These are phyloP conservation scores for Psidium guajava DNA, from an alignment of 345 rosid species.

Conservation along the genomic window DNA sequence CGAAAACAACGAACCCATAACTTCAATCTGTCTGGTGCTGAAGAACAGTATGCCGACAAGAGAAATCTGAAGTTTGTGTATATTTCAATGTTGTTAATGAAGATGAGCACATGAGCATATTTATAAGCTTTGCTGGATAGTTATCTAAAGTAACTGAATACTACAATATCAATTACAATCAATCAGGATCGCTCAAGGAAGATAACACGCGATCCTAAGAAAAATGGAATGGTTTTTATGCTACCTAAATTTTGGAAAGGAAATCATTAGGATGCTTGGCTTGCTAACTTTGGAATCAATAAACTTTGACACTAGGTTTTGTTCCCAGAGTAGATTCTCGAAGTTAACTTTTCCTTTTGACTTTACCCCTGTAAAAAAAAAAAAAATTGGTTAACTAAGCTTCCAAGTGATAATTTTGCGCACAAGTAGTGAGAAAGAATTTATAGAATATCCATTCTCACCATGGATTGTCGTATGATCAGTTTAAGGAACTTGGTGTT, in stretches of 20 bases:
- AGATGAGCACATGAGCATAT: too few relatives aligned
- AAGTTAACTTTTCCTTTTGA: not conserved
- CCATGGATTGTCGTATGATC: not conserved
- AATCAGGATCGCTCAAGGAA: too few relatives aligned
- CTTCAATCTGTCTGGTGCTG: too few relatives aligned
- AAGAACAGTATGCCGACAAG: too few relatives aligned
- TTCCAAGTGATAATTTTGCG: not conserved
- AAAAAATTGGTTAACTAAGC: not conserved
- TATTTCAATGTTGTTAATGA: too few relatives aligned
- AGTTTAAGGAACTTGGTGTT: not conserved
- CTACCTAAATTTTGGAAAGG: not conserved
- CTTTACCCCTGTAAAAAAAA: not conserved
- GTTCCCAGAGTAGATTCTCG: not conserved
- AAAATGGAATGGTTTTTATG: too few relatives aligned
- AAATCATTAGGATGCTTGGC: not conserved
- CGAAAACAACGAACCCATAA: too few relatives aligned
- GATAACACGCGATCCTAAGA: not conserved
- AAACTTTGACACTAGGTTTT: not conserved
- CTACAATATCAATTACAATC: too few relatives aligned
- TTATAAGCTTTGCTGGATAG: too few relatives aligned
- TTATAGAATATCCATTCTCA: not conserved
- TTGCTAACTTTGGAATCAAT: not conserved
- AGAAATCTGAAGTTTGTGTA: too few relatives aligned
- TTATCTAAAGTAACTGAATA: too few relatives aligned
- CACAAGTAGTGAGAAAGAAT: not conserved